Evolutionary conservation across 1,284 basidiomycete species (phyloP), one percentile per base, ranked within the genome.

Genomic region (Tilletia caries): DNA sequence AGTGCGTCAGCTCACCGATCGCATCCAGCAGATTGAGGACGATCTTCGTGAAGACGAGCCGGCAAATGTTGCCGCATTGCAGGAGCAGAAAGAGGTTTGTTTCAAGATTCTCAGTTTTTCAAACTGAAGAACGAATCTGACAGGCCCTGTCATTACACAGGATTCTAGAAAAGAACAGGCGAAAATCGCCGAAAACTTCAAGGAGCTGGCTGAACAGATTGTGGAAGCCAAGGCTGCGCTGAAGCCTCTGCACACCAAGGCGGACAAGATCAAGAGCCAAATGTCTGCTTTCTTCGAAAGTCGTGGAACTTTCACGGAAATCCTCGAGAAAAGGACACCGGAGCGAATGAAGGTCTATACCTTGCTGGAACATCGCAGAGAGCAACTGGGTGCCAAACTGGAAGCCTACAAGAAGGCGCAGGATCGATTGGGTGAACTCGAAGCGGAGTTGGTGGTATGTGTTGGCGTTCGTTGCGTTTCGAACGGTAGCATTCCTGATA

Each of bases 41-140:
- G 89, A 91, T 75, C 86, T 88, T 25, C 89, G 90, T 69, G 89
- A 92, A 64, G 90, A 90, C 37, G 85, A 91, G 76, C 91, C 92
- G 1, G 88, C 88, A 18, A 89, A 89, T 76, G 86, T 93, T 20
- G 86, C 88, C 27, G 88, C 87, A 4, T 85, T 93, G 27, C 87
- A 91, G 72, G 86, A 86, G 29, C 78, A 67, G 86, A 88, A 75
- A 43, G 37, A 43, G 33, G 62, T 62, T 10, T 8, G 58, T 64
- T 23, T 23, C 54, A 43, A 60, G n/a, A n/a, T n/a, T n/a, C n/a
- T n/a, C n/a, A n/a, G n/a, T n/a, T n/a, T n/a, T n/a, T n/a, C n/a
- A n/a, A n/a, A n/a, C n/a, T n/a, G n/a, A n/a, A n/a, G n/a, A 20
- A 37, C 2, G 41, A 58, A 5, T 44, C 66, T 13, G n/a, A 25